A percentile compares a stretch with the other conserved stretches of the same genome.
phyloP scores from a whole-genome alignment of 1,284 basidiomycete genomes.

The Termitomyces sp. region DNA sequence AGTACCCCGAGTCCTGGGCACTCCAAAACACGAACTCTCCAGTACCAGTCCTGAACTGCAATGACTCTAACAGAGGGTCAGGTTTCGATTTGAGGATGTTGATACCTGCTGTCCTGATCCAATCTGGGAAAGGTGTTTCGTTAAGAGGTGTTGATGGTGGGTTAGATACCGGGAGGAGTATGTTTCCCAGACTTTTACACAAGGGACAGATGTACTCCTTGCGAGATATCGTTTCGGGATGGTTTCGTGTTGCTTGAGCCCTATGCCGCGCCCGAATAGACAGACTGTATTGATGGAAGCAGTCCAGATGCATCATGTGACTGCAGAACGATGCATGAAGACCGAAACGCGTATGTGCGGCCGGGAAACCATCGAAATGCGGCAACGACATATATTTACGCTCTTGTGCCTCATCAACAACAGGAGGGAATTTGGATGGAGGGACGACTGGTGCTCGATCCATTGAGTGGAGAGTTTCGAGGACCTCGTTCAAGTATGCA shows the following conservation, averaged over 20 bases:
- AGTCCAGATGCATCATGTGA: conserved; percentile 96
- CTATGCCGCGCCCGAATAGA: conserved; percentile 89
- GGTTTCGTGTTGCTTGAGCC: conserved; percentile 87
- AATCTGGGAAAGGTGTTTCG: conserved; percentile 64
- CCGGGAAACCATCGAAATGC: conserved; percentile 74
- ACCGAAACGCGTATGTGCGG: conserved; percentile 74
- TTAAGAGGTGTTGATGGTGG: conserved; percentile 46
- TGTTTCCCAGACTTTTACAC: conserved; percentile 97
- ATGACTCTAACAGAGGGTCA: conserved; percentile 59
- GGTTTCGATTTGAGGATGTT: conserved; percentile 76
- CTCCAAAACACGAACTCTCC: conserved; percentile 84
- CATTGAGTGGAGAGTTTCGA: conserved; percentile 62
- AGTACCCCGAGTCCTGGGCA: conserved; percentile 69
- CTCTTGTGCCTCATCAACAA: conserved; percentile 44
- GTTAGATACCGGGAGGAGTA: conserved; percentile 78
- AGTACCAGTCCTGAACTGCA: conserved; percentile 72
- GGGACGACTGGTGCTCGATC: conserved; percentile 43
- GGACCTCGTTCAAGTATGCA: conserved; percentile 69
- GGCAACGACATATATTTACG: conserved; percentile 40
- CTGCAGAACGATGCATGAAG: conserved; percentile 88
- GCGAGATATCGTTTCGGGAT: conserved; percentile 89
- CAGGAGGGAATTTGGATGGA: conserved; percentile 49
- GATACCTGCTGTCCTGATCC: conserved; percentile 78
- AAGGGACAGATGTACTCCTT: conserved; percentile 97
- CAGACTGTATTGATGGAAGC: conserved; percentile 87